Conservation (phyloP, 257 asterid genomes). For the Jacaranda copaia region DNA sequence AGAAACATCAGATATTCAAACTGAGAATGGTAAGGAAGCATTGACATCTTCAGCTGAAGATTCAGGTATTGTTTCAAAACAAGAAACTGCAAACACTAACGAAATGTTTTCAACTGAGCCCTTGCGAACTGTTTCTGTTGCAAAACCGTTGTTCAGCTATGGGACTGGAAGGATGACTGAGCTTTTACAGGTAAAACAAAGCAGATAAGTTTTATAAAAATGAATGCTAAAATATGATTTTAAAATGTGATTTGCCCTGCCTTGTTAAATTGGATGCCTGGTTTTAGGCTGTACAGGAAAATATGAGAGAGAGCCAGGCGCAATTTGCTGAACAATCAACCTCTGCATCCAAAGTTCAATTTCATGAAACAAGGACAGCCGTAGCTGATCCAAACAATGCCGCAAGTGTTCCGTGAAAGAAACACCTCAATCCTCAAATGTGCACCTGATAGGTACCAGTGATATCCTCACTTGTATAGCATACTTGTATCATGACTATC, state of each 20-base stretch:
- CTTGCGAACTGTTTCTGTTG: constrained; percentile 42
- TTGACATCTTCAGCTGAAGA: constrained; percentile 51
- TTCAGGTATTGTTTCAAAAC: constrained; percentile 40
- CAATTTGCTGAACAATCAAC: constrained; percentile 43
- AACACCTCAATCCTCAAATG: not conserved
- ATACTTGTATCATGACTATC: constrained; percentile 6
- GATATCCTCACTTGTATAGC: constrained; percentile 32
- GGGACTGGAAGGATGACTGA: constrained; percentile 92
- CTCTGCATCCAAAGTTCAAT: constrained; percentile 35
- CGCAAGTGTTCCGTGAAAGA: constrained; percentile 35
- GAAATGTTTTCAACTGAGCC: constrained; percentile 43
- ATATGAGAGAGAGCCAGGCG: constrained; percentile 56
- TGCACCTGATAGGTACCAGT: constrained; percentile 6
- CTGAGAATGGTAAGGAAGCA: constrained; percentile 44
- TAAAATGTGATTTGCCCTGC: not conserved
- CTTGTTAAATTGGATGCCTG: constrained; percentile 30
- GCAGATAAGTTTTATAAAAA: not conserved
- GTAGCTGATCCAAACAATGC: constrained; percentile 36
- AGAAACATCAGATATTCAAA: constrained; percentile 51
- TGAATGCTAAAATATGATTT: not conserved
- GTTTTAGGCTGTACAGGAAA: constrained; percentile 85
- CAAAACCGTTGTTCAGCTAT: constrained; percentile 52
- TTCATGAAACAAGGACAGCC: constrained; percentile 26
- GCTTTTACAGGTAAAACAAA: constrained; percentile 72
- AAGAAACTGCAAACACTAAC: constrained; percentile 39